Percentiles rank a stretch among this genome's conserved stretches.
Conservation (phyloP, 164 flowering plant genomes). For the Akebia trifoliata region DNA sequence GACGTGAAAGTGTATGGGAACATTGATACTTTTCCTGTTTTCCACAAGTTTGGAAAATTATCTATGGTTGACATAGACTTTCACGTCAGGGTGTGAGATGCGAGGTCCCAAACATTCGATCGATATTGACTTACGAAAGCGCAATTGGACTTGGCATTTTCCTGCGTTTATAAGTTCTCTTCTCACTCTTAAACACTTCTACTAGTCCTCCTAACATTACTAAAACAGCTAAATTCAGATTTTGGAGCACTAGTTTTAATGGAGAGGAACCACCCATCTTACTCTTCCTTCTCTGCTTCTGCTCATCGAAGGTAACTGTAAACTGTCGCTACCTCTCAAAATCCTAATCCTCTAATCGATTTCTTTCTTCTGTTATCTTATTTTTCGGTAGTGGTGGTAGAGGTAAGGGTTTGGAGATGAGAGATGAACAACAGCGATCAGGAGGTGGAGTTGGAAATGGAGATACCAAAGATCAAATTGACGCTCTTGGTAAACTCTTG, state of each 20-base stretch:
- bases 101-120: too few relatives aligned
- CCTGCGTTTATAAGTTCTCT: too few relatives aligned
- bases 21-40: too few relatives aligned
- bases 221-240: too few relatives aligned
- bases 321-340: background rate
- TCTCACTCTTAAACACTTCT: too few relatives aligned
- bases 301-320: constrained; percentile 28
- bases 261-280: constrained; percentile 11
- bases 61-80: too few relatives aligned
- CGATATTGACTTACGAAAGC: too few relatives aligned
- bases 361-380: background rate
- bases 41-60: too few relatives aligned
- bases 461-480: constrained; percentile 21
- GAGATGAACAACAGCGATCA: constrained; percentile 25
- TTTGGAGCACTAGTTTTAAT: constrained; percentile 16
- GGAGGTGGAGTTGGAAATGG: constrained; percentile 33
- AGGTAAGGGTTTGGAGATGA: constrained; percentile 21
- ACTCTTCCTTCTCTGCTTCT: constrained; percentile 29
- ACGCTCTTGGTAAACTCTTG: constrained; percentile 40
- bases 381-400: constrained; percentile 11
- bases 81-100: too few relatives aligned
- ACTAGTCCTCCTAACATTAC: too few relatives aligned
- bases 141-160: too few relatives aligned
- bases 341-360: background rate
- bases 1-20: too few relatives aligned